These are phyloP conservation scores for Brasilioporus rufonigricans DNA, from an alignment of 768 basidiomycete species.

Conservation along the genomic window DNA sequence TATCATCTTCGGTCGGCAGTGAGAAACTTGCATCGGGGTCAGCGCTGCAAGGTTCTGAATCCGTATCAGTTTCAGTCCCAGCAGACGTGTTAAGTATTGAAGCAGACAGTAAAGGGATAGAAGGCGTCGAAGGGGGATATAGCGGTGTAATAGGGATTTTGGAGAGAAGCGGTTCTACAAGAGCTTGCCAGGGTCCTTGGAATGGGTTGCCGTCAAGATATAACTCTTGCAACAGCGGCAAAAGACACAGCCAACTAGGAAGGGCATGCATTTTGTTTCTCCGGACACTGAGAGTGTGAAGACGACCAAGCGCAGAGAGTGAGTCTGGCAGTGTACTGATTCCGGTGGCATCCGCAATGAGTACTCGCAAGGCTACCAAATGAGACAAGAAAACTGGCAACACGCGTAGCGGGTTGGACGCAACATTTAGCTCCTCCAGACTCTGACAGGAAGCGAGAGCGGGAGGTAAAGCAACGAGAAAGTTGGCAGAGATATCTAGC, in stretches of 20 bases:
- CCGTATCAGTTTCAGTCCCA: constrained; percentile 47
- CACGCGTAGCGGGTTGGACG: constrained; percentile 86
- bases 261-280: constrained; percentile 85
- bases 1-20: constrained; percentile 58
- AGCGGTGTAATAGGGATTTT: constrained; percentile 57
- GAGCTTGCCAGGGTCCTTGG: constrained; percentile 86
- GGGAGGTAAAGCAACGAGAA: constrained; percentile 79
- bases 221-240: constrained; percentile 81
- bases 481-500: constrained; percentile 90
- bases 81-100: constrained; percentile 45
- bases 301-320: constrained; percentile 66
- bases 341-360: constrained; percentile 91
- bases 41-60: constrained; percentile 50
- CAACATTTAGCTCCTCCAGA: constrained; percentile 93
- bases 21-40: constrained; percentile 30
- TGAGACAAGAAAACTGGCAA: constrained; percentile 87
- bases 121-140: constrained; percentile 66
- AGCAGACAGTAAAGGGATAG: constrained; percentile 50
- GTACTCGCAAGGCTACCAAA: constrained; percentile 73
- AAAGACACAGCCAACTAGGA: constrained; percentile 92
- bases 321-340: constrained; percentile 74
- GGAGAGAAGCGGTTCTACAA: constrained; percentile 81
- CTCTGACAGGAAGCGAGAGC: constrained; percentile 74
- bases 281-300: constrained; percentile 88
- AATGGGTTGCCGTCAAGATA: constrained; percentile 97